These are phyloP conservation scores for Syzygium aqueum DNA, from an alignment of 345 rosid species.

Conservation along the genomic window DNA sequence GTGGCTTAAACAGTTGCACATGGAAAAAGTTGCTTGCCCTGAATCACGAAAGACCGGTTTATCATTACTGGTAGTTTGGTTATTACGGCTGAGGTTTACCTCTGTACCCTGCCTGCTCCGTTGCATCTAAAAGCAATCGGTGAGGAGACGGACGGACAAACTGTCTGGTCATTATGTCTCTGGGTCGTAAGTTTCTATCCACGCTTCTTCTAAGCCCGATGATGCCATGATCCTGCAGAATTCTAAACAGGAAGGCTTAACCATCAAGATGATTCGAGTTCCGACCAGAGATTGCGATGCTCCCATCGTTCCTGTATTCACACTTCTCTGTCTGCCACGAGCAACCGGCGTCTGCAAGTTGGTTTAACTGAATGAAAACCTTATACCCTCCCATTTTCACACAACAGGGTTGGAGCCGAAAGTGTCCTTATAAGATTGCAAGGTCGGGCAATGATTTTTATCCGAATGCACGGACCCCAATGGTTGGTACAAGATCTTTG, in stretches of 20 bases:
- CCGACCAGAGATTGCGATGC: background rate
- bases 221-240: background rate
- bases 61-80: background rate
- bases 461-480: background rate
- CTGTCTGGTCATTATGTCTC: background rate
- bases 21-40: background rate
- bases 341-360: background rate
- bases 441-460: background rate
- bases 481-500: background rate
- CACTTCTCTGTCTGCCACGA: background rate
- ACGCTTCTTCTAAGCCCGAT: background rate
- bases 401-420: background rate
- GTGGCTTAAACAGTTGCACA: background rate
- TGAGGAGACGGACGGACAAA: background rate
- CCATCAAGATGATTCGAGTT: background rate
- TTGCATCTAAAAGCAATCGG: background rate
- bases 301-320: background rate
- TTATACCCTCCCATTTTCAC: background rate
- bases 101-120: background rate
- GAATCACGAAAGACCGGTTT: background rate
- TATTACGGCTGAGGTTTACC: background rate
- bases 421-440: background rate
- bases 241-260: background rate
- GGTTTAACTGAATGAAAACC: background rate
- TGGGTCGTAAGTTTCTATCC: background rate